Conservation (phyloP, 495 filamentous ascomycete species). For the Opeltia flavorubescens region DNA sequence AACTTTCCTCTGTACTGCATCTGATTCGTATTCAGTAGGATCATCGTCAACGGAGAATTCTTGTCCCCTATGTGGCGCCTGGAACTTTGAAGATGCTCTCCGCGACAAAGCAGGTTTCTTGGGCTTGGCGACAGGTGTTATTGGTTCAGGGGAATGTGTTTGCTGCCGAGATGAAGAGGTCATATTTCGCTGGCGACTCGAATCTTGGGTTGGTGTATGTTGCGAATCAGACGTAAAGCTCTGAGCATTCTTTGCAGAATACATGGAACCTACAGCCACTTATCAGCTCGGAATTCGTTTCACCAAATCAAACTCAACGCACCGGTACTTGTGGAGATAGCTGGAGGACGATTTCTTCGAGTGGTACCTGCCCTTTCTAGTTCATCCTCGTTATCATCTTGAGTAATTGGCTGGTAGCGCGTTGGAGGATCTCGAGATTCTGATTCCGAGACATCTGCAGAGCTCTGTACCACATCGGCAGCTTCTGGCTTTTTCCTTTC, state of each 20-base stretch:
- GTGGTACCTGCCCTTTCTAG: constrained; percentile 9
- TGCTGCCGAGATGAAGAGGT: constrained; percentile 19
- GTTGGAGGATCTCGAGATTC: constrained; percentile 17
- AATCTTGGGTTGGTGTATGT: constrained; percentile 14
- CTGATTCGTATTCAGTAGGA: constrained; percentile 62
- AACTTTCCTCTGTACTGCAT: constrained; percentile 24
- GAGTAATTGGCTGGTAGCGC: constrained; percentile 18
- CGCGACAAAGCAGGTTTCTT: constrained; percentile 59
- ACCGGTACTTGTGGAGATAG: constrained; percentile 9
- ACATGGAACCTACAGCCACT: constrained; percentile 6
- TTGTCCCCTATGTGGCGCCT: constrained; percentile 64
- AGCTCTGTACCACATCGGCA: constrained; percentile 1
- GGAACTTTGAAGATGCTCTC: constrained; percentile 57
- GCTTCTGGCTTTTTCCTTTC: not conserved
- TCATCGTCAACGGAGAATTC: constrained; percentile 93
- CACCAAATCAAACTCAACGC: no score
- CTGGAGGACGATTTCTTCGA: constrained; percentile 13
- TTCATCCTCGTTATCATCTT: constrained; percentile 10
- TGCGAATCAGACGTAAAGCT: constrained; percentile 20
- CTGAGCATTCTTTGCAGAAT: constrained; percentile 15
- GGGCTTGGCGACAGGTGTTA: constrained; percentile 35
- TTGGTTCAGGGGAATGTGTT: constrained; percentile 41
- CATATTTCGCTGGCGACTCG: constrained; percentile 5
- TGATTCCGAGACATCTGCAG: constrained; percentile 16
- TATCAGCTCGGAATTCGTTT: no score